Base-by-base conservation (phyloP, 306 rosid species). In the Castanea sativa region DNA sequence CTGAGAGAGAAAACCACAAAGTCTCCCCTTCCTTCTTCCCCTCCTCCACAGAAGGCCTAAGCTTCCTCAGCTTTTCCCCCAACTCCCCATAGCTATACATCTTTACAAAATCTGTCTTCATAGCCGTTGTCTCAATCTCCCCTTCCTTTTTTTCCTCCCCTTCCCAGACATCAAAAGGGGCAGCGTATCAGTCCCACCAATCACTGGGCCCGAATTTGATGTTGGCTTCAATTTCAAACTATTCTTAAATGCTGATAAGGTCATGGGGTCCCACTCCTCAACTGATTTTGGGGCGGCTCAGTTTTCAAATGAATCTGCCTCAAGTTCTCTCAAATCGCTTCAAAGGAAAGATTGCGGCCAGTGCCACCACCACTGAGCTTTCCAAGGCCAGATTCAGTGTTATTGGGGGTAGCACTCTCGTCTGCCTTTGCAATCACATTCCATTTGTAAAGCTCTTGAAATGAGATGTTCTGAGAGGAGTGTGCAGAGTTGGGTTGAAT, bases 1-100 rank as follows among this genome's bases (percentile, higher is more conserved):
- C 97, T 43, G 10, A 64, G 63, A 92, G 49, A 0, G 98, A 88
- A 83, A 92, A 92, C 89, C 87, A 81, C 3, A 87, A 81, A 3
- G 68, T 77, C 2, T 59, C 73, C 30, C 80, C 86, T 74, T 77
- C 16, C 18, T 25, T 23, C 32, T 60, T 85, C 3, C 15, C 88
- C 8, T 72, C 83, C 3, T 49, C 53, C 1, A 49, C 53, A 3
- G 5, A 49, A 49, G 94, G 90, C 77, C 97, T 88, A 89, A 94
- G 57, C 20, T 16, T 38, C 85, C 69, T 87, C 88, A 92, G 83
- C 80, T 80, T 92, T 53, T 73, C 59, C 49, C 97, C 97, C 85
- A 94, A 73, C 0, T 86, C 91, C 2, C 3, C 59, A 2, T 49
- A 4, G 33, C 18, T 14, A 79, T 87, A 89, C 11, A 1, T 15